Evolutionary conservation across 176 grass and related monocot species (phyloP).

Genomic region (Juncus effusus): DNA sequence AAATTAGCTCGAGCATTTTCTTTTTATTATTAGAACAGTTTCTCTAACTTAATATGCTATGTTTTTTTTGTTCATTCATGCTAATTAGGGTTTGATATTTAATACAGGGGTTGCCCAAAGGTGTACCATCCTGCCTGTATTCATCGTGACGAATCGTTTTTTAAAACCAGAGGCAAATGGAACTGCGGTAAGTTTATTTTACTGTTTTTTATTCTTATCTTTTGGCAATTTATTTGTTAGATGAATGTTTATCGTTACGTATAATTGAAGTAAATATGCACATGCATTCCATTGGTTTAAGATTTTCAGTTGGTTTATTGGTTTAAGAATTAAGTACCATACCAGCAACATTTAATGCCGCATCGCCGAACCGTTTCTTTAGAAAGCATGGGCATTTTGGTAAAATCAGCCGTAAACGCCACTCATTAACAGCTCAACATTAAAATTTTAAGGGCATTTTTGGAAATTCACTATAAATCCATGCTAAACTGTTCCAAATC

Average conservation of each 20-base stretch:
- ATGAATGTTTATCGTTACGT: not conserved
- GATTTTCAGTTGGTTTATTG: not conserved
- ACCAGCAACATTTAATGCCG: no score
- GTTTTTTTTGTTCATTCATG: conserved; percentile 6
- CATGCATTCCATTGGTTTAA: conserved; percentile 1
- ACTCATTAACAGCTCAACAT: not conserved
- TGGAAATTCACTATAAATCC: conserved; percentile 4
- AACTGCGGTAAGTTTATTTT: conserved; percentile 67
- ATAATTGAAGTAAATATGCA: not conserved
- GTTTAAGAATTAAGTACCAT: not conserved
- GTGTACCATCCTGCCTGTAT: conserved; percentile 93
- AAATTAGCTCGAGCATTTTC: not conserved
- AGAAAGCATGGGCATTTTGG: conserved; percentile 6
- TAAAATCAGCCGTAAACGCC: not conserved
- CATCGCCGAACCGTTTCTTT: not conserved
- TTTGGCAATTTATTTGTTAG: no score
- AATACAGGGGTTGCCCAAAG: conserved; percentile 79
- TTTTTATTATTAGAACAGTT: not conserved
- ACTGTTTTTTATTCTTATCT: conserved; percentile 3
- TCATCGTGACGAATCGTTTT: conserved; percentile 83
- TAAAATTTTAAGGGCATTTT: not conserved
- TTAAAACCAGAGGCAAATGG: conserved; percentile 62
- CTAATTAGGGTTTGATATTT: no score
- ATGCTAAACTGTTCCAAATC: not conserved
- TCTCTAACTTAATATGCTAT: conserved; percentile 5